phyloP scores from a whole-genome alignment of 1,284 basidiomycete species.

The Fomitopsis schrenkii region DNA sequence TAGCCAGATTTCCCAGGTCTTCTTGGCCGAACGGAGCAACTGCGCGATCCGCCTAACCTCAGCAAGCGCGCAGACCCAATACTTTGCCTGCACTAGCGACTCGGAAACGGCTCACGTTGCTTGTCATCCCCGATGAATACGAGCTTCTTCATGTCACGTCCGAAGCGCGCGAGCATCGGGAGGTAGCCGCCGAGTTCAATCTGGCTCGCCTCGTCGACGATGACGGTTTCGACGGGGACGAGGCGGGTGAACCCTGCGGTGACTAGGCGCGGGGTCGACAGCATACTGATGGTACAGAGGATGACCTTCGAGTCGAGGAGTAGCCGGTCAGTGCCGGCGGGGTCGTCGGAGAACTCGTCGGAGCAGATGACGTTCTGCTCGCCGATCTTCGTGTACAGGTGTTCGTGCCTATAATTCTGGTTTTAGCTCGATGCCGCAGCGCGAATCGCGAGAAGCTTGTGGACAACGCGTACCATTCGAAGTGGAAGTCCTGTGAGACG shows the following conservation, averaged over 20 bases:
- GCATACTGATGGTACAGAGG: conserved; percentile 68
- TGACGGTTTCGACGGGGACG: conserved; percentile 40
- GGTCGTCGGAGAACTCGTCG: conserved; percentile 32
- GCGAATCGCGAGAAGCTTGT: background rate
- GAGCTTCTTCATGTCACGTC: conserved; percentile 25
- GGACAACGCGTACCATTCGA: conserved; percentile 46
- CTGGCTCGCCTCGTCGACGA: conserved; percentile 48
- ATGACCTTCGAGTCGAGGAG: conserved; percentile 45
- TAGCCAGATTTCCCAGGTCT: conserved; percentile 32
- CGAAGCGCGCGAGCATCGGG: conserved; percentile 28
- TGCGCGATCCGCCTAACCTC: conserved; percentile 13
- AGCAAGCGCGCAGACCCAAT: background rate
- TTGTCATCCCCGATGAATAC: conserved; percentile 46
- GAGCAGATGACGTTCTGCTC: conserved; percentile 47
- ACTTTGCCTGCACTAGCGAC: background rate
- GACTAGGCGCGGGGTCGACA: conserved; percentile 38
- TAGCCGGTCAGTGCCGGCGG: conserved; percentile 14
- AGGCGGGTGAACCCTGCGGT: conserved; percentile 12
- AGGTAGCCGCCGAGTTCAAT: conserved; percentile 42
- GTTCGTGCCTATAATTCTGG: conserved; percentile 55
- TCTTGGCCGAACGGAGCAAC: conserved; percentile 48
- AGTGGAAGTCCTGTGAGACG: conserved; percentile 50
- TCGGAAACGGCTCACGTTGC: conserved; percentile 32
- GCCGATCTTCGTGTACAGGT: conserved; percentile 53
- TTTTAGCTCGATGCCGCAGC: background rate